Evolutionary conservation across 257 asterid species (phyloP).

Genomic region (Voacanga thouarsii): DNA sequence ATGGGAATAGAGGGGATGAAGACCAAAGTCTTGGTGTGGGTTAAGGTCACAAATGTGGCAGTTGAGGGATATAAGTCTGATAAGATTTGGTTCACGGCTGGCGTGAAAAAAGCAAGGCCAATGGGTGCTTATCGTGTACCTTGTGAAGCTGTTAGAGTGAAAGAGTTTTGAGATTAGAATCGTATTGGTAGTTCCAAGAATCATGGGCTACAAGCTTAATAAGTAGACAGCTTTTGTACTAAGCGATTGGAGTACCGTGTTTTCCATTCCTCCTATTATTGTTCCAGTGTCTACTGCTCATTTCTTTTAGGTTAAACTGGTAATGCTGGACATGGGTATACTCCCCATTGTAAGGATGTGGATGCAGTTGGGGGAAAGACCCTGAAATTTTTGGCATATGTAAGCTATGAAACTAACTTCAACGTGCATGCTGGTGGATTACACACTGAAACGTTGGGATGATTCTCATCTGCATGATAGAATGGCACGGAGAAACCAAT

Average conservation of each 20-base stretch:
- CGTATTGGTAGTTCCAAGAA: not conserved
- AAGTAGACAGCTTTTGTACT: too few species aligned
- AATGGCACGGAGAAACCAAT: too few species aligned
- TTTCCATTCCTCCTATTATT: not conserved
- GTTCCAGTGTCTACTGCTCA: not conserved
- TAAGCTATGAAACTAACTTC: not conserved
- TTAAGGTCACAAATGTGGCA: conserved; percentile 56
- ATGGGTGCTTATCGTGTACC: conserved; percentile 60
- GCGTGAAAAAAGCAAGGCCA: conserved; percentile 72
- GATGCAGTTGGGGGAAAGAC: not conserved
- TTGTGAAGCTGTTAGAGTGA: conserved; percentile 47
- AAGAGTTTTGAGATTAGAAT: conserved; percentile 49
- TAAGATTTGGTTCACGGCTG: conserved; percentile 69
- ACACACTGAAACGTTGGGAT: too few species aligned
- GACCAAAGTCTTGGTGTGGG: conserved; percentile 76
- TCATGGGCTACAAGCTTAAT: not conserved
- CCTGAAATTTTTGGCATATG: not conserved
- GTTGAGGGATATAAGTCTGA: conserved; percentile 64
- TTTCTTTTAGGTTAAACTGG: not conserved
- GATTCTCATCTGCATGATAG: too few species aligned
- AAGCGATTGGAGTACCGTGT: not conserved
- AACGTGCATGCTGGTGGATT: too few species aligned
- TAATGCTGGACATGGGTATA: too few species aligned
- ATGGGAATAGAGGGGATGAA: conserved; percentile 78
- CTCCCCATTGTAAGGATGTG: not conserved